A percentile compares a stretch with the other conserved stretches of the same genome.
phyloP scores from a whole-genome alignment of 2,329 filamentous ascomycete species.

The Colletotrichum sojae region DNA sequence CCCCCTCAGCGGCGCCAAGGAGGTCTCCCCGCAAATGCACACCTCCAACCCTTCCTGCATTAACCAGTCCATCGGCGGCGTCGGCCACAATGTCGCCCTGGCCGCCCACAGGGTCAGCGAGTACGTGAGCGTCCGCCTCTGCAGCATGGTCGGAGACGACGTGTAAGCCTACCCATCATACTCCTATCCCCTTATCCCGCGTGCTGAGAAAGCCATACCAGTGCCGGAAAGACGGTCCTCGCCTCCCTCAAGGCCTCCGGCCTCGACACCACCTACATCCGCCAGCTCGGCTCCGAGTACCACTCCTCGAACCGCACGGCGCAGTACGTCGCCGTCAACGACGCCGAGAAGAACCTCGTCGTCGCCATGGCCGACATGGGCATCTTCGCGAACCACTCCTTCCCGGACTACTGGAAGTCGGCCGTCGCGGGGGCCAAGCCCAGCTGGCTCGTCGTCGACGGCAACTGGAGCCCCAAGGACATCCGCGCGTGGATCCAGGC shows the following conservation, averaged over 20 bases:
- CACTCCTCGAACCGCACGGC: slow-evolving; percentile 77
- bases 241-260: slow-evolving; percentile 74
- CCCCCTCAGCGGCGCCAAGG: slow-evolving; percentile 22
- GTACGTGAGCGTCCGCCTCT: slow-evolving; percentile 75
- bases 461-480: slow-evolving; percentile 81
- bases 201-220: slow-evolving; percentile 46
- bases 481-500: slow-evolving; percentile 78
- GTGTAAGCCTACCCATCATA: slow-evolving; percentile 63
- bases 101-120: slow-evolving; percentile 81
- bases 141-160: slow-evolving; percentile 87
- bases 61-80: slow-evolving; percentile 87
- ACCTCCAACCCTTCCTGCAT: slow-evolving; percentile 92
- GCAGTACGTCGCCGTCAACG: slow-evolving; percentile 93
- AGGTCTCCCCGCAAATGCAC: slow-evolving; percentile 68
- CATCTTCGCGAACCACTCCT: slow-evolving; percentile 76
- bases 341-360: slow-evolving; percentile 84
- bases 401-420: slow-evolving; percentile 71
- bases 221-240: slow-evolving; percentile 81
- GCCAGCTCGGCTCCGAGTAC: slow-evolving; percentile 64
- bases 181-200: too few species aligned
- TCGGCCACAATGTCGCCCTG: slow-evolving; percentile 91
- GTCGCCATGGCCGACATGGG: slow-evolving; percentile 97
- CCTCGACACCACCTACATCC: slow-evolving; percentile 76
- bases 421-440: slow-evolving; percentile 70
- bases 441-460: slow-evolving; percentile 88